Evolutionary conservation across 2,329 filamentous ascomycete genomes (phyloP).

Genomic region (Fusarium sp.): DNA sequence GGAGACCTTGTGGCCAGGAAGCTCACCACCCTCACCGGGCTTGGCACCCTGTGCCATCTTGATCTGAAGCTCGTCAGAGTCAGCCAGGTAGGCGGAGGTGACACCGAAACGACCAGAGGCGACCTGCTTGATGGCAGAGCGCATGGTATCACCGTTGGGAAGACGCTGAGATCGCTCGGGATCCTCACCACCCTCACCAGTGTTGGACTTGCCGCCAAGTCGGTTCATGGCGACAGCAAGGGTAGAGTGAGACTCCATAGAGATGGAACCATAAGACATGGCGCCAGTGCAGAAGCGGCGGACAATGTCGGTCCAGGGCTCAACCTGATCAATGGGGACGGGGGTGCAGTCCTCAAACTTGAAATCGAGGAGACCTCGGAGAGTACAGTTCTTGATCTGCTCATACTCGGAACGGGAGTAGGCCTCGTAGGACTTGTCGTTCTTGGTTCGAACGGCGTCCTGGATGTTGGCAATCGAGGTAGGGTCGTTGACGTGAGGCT

Average conservation of each 20-base stretch:
- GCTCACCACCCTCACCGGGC: constrained; percentile 96
- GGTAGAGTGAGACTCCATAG: constrained; percentile 97
- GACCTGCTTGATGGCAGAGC: constrained; percentile 97
- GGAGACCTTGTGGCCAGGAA: constrained; percentile 96
- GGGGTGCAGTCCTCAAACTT: constrained; percentile 88
- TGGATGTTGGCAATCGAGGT: constrained; percentile 96
- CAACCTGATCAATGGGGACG: constrained; percentile 95
- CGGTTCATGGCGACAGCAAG: constrained; percentile 97
- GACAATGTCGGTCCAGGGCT: constrained; percentile 98
- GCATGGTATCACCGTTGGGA: constrained; percentile 95
- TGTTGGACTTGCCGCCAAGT: constrained; percentile 96
- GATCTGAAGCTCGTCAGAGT: constrained; percentile 96
- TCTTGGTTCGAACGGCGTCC: constrained; percentile 95
- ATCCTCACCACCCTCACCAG: constrained; percentile 96
- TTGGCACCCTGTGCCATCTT: constrained; percentile 99
- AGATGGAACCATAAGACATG: constrained; percentile 99
- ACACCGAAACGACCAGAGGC: constrained; percentile 97
- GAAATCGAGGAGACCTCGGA: constrained; percentile 94
- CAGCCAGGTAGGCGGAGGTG: constrained; percentile 92
- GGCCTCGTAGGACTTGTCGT: constrained; percentile 97
- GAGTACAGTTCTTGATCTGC: constrained; percentile 95
- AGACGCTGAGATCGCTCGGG: constrained; percentile 88
- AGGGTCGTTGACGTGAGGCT: constrained; percentile 95
- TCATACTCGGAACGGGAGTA: constrained; percentile 95
- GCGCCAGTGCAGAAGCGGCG: constrained; percentile 96